Conservation (phyloP, 441 rosid genomes). For the Mallotus japonicus region DNA sequence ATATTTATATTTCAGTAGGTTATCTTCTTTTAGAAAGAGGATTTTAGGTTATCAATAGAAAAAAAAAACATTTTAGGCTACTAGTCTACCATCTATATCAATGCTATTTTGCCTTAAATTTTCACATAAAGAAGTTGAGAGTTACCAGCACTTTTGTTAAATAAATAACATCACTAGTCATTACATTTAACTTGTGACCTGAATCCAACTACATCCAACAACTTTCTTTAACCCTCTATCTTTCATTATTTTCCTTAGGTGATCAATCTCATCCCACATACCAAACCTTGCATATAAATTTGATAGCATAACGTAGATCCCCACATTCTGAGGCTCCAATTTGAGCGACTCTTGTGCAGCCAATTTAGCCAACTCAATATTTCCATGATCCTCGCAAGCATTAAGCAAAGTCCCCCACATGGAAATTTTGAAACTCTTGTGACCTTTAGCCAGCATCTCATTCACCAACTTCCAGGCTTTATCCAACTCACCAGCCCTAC, state of each 20-base stretch:
- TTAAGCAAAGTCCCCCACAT: slow-evolving; percentile 59
- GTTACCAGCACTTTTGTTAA: too few relatives aligned
- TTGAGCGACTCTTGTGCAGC: slow-evolving; percentile 53
- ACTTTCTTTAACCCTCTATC: slow-evolving; percentile 43
- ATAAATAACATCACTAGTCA: background rate
- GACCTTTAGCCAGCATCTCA: slow-evolving; percentile 38
- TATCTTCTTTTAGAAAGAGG: too few relatives aligned
- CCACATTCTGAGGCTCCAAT: slow-evolving; percentile 48
- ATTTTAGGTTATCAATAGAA: too few relatives aligned
- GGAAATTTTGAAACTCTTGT: slow-evolving; percentile 31
- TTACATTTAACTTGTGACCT: slow-evolving; percentile 29
- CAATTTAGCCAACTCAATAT: slow-evolving; percentile 45
- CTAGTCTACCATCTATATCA: too few relatives aligned
- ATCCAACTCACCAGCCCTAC: slow-evolving; percentile 53
- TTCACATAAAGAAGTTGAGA: too few relatives aligned
- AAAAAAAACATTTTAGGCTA: too few relatives aligned
- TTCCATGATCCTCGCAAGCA: slow-evolving; percentile 41
- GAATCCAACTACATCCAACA: slow-evolving; percentile 52
- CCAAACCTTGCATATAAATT: slow-evolving; percentile 50
- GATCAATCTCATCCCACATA: slow-evolving; percentile 53
- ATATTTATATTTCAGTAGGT: too few relatives aligned
- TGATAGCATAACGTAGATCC: slow-evolving; percentile 43
- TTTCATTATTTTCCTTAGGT: slow-evolving; percentile 40
- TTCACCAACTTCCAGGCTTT: slow-evolving; percentile 44
- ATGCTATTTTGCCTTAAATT: too few relatives aligned